Conservation (phyloP, 192 early-diverging fungal species). For the Chytriomyces confervae region DNA sequence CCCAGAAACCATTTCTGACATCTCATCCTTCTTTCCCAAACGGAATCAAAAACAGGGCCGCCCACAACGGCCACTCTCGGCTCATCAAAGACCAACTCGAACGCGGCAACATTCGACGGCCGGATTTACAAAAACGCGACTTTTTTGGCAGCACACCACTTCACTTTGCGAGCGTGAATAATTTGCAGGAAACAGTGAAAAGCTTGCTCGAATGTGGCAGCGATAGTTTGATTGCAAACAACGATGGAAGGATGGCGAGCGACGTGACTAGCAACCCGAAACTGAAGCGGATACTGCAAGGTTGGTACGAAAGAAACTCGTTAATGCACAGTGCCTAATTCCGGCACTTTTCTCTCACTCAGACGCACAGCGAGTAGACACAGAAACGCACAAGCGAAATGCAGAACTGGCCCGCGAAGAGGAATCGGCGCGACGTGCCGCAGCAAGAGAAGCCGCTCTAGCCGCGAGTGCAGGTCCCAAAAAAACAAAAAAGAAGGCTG, state of each 20-base stretch:
- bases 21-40: not conserved
- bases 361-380: conserved; percentile 25
- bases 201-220: conserved; percentile 35
- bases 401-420: not conserved
- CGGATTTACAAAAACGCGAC: conserved; percentile 41
- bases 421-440: not conserved
- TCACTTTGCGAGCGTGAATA: conserved; percentile 48
- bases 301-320: not conserved
- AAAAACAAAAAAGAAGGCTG: not conserved
- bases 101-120: conserved; percentile 29
- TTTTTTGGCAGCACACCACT: conserved; percentile 47
- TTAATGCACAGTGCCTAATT: not conserved
- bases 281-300: conserved; percentile 12
- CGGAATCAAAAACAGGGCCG: conserved; percentile 27
- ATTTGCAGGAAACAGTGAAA: conserved; percentile 30
- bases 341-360: not conserved
- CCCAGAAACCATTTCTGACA: not conserved
- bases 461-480: not conserved
- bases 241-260: conserved; percentile 39
- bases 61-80: conserved; percentile 35
- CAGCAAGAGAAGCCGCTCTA: not conserved
- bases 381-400: conserved; percentile 6
- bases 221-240: conserved; percentile 42
- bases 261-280: conserved; percentile 29
- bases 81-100: conserved; percentile 34